Evolutionary conservation across 2,329 filamentous ascomycete species (phyloP), one percentile per base, ranked within the genome.

Genomic region (Verticillium isaacii): DNA sequence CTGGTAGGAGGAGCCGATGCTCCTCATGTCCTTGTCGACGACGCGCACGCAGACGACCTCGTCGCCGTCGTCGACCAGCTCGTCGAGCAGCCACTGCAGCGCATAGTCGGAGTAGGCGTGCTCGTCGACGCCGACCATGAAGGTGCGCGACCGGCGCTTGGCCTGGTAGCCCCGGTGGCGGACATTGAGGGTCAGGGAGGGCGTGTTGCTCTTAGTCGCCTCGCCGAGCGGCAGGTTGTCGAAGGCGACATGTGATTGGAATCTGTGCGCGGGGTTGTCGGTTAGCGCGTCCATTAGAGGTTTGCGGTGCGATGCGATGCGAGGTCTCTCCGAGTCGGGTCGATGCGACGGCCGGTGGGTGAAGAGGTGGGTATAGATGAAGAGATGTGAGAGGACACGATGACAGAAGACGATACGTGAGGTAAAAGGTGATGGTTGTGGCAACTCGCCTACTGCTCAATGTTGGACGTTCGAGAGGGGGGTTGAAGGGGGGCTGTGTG

Each of bases 101-200:
- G 93, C 93, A 75, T 94, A 95, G 65, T 96, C 91, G 7, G 92
- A 96, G 75, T 97, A 97, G 62, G 92, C 86, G 68, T 97, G 93
- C 70, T 94, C 91, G 75, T 97, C 93, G 19, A 93, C 90, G 23
- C 93, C 93, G 66, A 93, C 94, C 72, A 97, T 87, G 69, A 97
- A 96, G 9, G 92, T 96, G 60, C 93, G 87, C 60, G 91, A 95
- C 63, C 91, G 85, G 64, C 92, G 88, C 52, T 88, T 89, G 66
- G 89, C 88, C 68, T 91, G 88, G 75, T 95, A 97, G 66, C 93
- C 92, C 67, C 89, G 89, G 74, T 97, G 93, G 71, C 92, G 91
- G 67, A 90, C 86, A 69, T 93, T 93, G 63, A 97, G 80, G 0
- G 92, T 96, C 67, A 97, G 85, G 6, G 92, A 92, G 23, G 82